Evolutionary conservation across 768 basidiomycete genomes (phyloP).

Genomic region (Lepiota brunneoincarnata): DNA sequence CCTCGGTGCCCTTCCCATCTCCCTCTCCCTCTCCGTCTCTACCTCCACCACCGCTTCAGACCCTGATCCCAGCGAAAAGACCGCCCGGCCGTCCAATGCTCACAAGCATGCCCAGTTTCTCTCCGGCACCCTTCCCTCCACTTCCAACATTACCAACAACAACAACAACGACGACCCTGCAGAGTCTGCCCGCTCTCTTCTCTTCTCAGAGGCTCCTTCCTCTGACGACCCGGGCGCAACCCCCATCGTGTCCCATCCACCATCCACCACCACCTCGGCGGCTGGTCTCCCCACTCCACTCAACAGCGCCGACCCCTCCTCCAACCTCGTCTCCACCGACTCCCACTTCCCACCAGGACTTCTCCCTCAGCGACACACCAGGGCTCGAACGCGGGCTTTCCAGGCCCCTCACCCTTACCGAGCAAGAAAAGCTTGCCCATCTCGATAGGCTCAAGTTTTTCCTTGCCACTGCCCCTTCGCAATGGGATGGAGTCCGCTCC

Average conservation of each 20-base stretch:
- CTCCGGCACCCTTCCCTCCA: slow-evolving; percentile 16
- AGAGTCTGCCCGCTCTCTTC: slow-evolving; percentile 2
- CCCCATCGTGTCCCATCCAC: slow-evolving; percentile 17
- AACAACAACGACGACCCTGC: neutral
- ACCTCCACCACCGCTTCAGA: slow-evolving; percentile 36
- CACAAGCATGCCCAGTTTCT: slow-evolving; percentile 45
- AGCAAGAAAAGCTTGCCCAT: slow-evolving; percentile 69
- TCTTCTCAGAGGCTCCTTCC: slow-evolving; percentile 12
- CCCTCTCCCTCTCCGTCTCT: slow-evolving; percentile 35
- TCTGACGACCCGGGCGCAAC: slow-evolving; percentile 6
- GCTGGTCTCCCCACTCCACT: slow-evolving; percentile 14
- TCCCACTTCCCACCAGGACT: slow-evolving; percentile 1
- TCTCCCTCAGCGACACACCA: slow-evolving; percentile 19
- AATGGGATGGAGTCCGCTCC: slow-evolving; percentile 52
- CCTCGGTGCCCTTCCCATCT: slow-evolving; percentile 18
- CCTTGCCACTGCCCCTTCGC: slow-evolving; percentile 78
- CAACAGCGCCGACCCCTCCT: slow-evolving; percentile 6
- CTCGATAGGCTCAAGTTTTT: slow-evolving; percentile 87
- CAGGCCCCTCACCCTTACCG: slow-evolving; percentile 58
- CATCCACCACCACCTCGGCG: slow-evolving; percentile 8
- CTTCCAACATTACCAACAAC: neutral
- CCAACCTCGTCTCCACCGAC: slow-evolving; percentile 9
- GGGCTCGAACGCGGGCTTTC: slow-evolving; percentile 43
- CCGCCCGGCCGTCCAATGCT: slow-evolving; percentile 47
- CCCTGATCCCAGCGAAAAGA: slow-evolving; percentile 44